phyloP scores from a whole-genome alignment of 805 yeast species.

The Maudiozyma bulderi region DNA sequence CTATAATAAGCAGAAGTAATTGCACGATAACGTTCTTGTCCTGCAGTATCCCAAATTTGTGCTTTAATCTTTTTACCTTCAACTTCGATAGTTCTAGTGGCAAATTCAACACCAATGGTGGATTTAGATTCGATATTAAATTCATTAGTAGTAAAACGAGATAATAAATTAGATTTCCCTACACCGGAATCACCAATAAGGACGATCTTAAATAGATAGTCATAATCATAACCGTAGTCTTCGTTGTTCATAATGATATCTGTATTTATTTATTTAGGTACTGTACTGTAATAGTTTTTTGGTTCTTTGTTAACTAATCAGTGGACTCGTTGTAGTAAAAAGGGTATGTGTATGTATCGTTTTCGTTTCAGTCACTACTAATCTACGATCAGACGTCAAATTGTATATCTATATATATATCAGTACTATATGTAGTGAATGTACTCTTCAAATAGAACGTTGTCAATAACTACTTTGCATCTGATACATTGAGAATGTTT shows the following conservation, averaged over 20 bases:
- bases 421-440: too few relatives aligned
- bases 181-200: slow-evolving; percentile 96
- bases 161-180: slow-evolving; percentile 87
- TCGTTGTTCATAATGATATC: slow-evolving; percentile 32
- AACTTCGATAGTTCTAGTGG: slow-evolving; percentile 85
- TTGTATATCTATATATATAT: too few relatives aligned
- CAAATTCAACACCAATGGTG: slow-evolving; percentile 97
- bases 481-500: too few relatives aligned
- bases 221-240: slow-evolving; percentile 75
- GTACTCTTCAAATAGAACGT: too few relatives aligned
- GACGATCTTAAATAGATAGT: slow-evolving; percentile 85
- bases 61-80: slow-evolving; percentile 80
- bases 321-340: background rate
- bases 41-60: slow-evolving; percentile 98
- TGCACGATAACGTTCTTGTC: slow-evolving; percentile 97
- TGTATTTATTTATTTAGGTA: background rate
- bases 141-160: slow-evolving; percentile 92
- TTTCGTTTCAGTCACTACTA: too few relatives aligned
- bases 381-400: too few relatives aligned
- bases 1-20: slow-evolving; percentile 95
- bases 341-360: background rate
- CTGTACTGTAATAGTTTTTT: too few relatives aligned
- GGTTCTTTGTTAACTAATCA: too few relatives aligned
- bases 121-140: slow-evolving; percentile 89
- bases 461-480: too few relatives aligned